phyloP scores from a whole-genome alignment of 1,284 basidiomycete genomes.

The Vanrija sp. region DNA sequence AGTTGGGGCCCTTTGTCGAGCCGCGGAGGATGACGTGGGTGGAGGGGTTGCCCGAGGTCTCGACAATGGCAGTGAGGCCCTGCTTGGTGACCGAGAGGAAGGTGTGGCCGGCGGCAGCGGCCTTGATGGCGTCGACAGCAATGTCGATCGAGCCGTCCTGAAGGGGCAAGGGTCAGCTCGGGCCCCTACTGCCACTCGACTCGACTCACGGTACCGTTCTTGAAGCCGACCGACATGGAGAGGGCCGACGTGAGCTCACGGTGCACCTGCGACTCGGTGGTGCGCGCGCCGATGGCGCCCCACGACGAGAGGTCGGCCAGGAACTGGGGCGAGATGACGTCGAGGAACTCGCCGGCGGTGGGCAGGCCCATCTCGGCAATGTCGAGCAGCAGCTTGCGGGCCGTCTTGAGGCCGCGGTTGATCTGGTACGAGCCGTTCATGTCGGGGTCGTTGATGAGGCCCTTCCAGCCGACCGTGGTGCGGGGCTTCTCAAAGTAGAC shows the following conservation, averaged over 20 bases:
- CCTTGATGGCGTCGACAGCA: constrained; percentile 86
- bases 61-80: constrained; percentile 83
- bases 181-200: constrained; percentile 13
- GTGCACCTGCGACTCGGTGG: constrained; percentile 90
- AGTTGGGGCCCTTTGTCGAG: constrained; percentile 81
- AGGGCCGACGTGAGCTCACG: constrained; percentile 85
- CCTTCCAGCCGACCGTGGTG: constrained; percentile 71
- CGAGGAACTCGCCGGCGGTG: constrained; percentile 86
- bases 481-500: constrained; percentile 96
- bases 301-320: constrained; percentile 73
- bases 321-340: constrained; percentile 79
- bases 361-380: constrained; percentile 84
- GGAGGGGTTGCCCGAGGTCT: constrained; percentile 60
- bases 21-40: constrained; percentile 79
- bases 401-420: constrained; percentile 87
- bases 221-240: constrained; percentile 81
- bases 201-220: constrained; percentile 53
- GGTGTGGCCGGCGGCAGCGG: constrained; percentile 78
- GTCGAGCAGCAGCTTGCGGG: constrained; percentile 83
- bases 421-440: constrained; percentile 92
- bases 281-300: constrained; percentile 97
- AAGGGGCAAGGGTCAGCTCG: constrained; percentile 6
- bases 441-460: constrained; percentile 69
- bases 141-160: constrained; percentile 65
- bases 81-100: constrained; percentile 93